Conservation (phyloP, 139 green algal species). For the Desmodesmus armatus region DNA sequence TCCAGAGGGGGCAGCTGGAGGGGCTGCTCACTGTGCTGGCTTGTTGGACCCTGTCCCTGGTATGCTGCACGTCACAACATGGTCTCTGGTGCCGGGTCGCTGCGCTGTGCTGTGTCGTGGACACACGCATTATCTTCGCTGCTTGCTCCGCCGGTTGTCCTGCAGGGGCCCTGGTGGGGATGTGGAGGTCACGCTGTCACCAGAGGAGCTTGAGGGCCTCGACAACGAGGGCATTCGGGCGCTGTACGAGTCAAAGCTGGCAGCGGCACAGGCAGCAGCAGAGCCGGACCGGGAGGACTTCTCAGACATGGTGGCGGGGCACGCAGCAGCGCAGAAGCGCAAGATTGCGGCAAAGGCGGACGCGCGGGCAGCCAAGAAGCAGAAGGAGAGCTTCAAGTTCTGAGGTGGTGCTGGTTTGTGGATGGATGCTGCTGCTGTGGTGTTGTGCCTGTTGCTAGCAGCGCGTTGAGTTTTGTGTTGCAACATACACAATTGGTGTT, state of each 20-base stretch:
- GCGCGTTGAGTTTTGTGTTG: no score
- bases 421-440: not conserved
- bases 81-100: no score
- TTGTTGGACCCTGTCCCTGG: no score
- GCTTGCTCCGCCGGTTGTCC: not conserved
- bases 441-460: no score
- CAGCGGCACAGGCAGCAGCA: slow-evolving; percentile 57
- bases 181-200: slow-evolving; percentile 90
- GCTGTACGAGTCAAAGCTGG: slow-evolving; percentile 73
- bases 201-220: slow-evolving; percentile 94
- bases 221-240: slow-evolving; percentile 75
- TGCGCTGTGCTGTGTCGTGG: no score
- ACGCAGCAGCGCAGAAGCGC: slow-evolving; percentile 86
- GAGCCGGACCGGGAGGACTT: slow-evolving; percentile 87
- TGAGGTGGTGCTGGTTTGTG: not conserved
- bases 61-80: no score
- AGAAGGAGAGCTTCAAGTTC: slow-evolving; percentile 84
- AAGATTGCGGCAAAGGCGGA: slow-evolving; percentile 78
- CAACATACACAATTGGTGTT: no score
- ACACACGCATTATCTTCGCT: no score
- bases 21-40: no score
- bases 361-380: slow-evolving; percentile 68
- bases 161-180: slow-evolving; percentile 57
- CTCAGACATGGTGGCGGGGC: slow-evolving; percentile 92
- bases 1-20: no score